These are phyloP conservation scores for Toxicodendron radicans DNA, from an alignment of 345 rosid genomes.

Conservation along the genomic window DNA sequence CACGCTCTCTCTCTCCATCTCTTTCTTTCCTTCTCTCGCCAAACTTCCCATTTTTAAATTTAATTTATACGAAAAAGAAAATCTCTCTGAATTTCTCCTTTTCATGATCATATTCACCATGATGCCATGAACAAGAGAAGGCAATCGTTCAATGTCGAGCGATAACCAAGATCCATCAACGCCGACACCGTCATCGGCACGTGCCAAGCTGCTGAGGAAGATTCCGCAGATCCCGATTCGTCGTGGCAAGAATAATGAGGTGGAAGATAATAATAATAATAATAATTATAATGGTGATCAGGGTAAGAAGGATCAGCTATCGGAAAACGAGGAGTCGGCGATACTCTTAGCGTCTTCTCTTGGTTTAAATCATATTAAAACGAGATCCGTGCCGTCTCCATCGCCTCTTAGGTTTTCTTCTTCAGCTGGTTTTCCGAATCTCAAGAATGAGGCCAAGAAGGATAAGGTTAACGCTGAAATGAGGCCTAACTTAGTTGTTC, in stretches of 20 bases:
- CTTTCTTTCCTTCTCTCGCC: too few relatives aligned
- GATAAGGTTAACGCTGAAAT: slow-evolving; percentile 25
- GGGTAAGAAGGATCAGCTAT: not conserved
- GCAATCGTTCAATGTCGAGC: slow-evolving; percentile 33
- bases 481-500: slow-evolving; percentile 2
- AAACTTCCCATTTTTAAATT: slow-evolving; percentile 4
- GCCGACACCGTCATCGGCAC: slow-evolving; percentile 21
- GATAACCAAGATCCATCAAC: slow-evolving; percentile 26
- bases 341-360: slow-evolving; percentile 59
- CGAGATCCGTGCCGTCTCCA: slow-evolving; percentile 52
- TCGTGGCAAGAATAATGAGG: slow-evolving; percentile 26
- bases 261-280: slow-evolving; percentile 1
- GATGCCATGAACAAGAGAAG: not conserved
- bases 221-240: slow-evolving; percentile 58
- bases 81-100: not conserved
- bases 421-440: slow-evolving; percentile 29
- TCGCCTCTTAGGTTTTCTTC: slow-evolving; percentile 67
- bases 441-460: slow-evolving; percentile 16
- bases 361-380: slow-evolving; percentile 75
- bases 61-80: not conserved
- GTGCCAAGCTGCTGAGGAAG: slow-evolving; percentile 62
- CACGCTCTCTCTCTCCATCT: slow-evolving; percentile 17
- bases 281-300: slow-evolving; percentile 1
- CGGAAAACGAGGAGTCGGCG: slow-evolving; percentile 29
- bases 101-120: too few relatives aligned